These are phyloP conservation scores for Centaurea solstitialis DNA, from an alignment of 129 eudicot genomes.

Conservation along the genomic window DNA sequence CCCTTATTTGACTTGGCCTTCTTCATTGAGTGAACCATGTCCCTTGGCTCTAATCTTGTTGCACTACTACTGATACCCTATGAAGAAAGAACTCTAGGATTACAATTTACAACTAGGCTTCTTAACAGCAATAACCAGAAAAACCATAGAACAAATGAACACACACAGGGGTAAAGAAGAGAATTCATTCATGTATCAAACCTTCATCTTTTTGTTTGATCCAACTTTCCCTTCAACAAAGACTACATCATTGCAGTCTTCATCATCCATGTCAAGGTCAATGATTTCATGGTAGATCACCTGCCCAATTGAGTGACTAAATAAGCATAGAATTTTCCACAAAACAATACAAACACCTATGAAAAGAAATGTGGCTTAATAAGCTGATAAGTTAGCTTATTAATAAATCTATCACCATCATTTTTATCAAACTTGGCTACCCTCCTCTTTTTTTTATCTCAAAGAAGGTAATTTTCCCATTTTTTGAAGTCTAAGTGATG, in stretches of 20 bases:
- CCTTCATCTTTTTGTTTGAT: conserved; percentile 45
- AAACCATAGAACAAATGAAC: no score
- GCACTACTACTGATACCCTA: conserved; percentile 33
- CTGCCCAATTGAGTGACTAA: conserved; percentile 24
- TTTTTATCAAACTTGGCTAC: not conserved
- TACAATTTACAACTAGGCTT: not conserved
- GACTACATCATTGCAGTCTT: conserved; percentile 39
- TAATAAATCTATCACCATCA: no score
- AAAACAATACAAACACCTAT: not conserved
- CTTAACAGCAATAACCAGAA: not conserved
- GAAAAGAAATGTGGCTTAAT: not conserved
- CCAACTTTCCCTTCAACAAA: conserved; percentile 32
- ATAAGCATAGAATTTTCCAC: not conserved
- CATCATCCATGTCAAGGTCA: conserved; percentile 68
- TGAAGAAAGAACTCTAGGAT: not conserved
- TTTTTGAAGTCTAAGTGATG: not conserved
- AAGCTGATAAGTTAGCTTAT: no score
- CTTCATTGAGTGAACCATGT: conserved; percentile 8
- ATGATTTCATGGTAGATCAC: conserved; percentile 56
- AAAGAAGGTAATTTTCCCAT: not conserved
- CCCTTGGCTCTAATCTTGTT: conserved; percentile 20
- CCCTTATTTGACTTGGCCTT: conserved; percentile 17
- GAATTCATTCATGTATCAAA: no score
- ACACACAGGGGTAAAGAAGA: no score
- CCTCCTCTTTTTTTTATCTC: not conserved